Evolutionary conservation across 352 stramenopile species (phyloP).

Genomic region (Phytophthora hibernalis): DNA sequence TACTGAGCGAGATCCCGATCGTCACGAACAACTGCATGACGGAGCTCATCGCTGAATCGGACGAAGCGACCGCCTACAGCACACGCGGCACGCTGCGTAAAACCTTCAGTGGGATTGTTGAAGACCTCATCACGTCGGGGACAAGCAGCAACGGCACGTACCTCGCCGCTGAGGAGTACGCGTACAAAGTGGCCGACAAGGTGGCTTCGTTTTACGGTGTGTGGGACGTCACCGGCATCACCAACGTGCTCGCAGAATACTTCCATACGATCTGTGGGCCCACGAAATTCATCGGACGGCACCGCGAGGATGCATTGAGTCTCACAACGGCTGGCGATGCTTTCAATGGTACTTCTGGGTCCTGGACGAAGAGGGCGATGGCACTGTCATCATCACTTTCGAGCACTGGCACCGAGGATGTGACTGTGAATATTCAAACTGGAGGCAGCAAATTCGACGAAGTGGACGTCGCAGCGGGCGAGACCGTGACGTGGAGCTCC

Average conservation of each 20-base stretch:
- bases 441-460: slow-evolving; percentile 12
- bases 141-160: slow-evolving; percentile 8
- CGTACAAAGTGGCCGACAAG: slow-evolving; percentile 38
- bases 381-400: slow-evolving; percentile 5
- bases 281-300: slow-evolving; percentile 42
- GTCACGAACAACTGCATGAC: slow-evolving; percentile 42
- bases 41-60: slow-evolving; percentile 38
- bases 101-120: slow-evolving; percentile 7
- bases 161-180: slow-evolving; percentile 36
- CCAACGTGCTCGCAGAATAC: slow-evolving; percentile 43
- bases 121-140: slow-evolving; percentile 11
- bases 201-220: slow-evolving; percentile 40
- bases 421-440: slow-evolving; percentile 17
- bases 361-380: slow-evolving; percentile 10
- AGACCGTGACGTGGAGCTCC: slow-evolving; percentile 4
- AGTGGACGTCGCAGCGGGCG: slow-evolving; percentile 1
- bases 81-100: slow-evolving; percentile 10
- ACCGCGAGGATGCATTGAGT: slow-evolving; percentile 29
- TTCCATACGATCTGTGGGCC: slow-evolving; percentile 58
- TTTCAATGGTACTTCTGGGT: background rate
- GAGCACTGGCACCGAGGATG: slow-evolving; percentile 7
- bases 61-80: slow-evolving; percentile 25
- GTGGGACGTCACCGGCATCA: slow-evolving; percentile 51
- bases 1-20: slow-evolving; percentile 51
- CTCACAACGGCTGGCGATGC: background rate